Conservation (phyloP, 306 rosid genomes). For the Prunus salicina region DNA sequence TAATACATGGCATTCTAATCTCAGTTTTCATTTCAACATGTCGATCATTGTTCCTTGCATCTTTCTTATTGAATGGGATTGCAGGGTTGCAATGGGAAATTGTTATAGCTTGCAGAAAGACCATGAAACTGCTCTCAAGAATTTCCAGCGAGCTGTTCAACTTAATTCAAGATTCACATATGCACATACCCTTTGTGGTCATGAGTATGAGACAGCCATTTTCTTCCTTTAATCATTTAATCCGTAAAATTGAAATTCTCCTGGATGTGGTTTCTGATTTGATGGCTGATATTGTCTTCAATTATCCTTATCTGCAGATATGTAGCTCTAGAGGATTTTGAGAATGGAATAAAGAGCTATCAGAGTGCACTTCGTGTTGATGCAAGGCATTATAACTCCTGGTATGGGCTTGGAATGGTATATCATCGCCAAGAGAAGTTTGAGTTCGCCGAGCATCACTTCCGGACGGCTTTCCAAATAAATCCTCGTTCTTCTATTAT, state of each 20-base stretch:
- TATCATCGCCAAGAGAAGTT: conserved; percentile 93
- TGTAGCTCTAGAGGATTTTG: conserved; percentile 94
- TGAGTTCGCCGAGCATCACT: conserved; percentile 93
- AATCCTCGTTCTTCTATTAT: conserved; percentile 89
- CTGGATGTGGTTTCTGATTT: background rate
- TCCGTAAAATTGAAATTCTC: background rate
- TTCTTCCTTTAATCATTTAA: background rate
- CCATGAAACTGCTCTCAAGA: conserved; percentile 65
- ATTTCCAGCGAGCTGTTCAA: conserved; percentile 96
- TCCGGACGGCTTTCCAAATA: conserved; percentile 77
- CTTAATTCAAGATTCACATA: conserved; percentile 89
- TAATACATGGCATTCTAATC: background rate
- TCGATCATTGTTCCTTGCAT: background rate
- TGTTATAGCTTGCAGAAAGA: conserved; percentile 67
- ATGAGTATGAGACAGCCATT: conserved; percentile 62
- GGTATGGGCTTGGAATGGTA: conserved; percentile 99
- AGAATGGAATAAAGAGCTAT: conserved; percentile 87
- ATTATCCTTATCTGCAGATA: conserved; percentile 49
- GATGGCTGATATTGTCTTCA: conserved; percentile 10
- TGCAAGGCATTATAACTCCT: conserved; percentile 87
- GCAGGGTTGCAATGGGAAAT: conserved; percentile 72
- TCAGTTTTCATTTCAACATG: background rate
- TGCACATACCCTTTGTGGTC: conserved; percentile 99
- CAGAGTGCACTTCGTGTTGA: conserved; percentile 91
- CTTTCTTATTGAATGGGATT: conserved; percentile 14